A percentile compares a stretch with the other conserved stretches of the same genome.
Conservation (phyloP, 352 stramenopile genomes). For the Bremia lactucae region DNA sequence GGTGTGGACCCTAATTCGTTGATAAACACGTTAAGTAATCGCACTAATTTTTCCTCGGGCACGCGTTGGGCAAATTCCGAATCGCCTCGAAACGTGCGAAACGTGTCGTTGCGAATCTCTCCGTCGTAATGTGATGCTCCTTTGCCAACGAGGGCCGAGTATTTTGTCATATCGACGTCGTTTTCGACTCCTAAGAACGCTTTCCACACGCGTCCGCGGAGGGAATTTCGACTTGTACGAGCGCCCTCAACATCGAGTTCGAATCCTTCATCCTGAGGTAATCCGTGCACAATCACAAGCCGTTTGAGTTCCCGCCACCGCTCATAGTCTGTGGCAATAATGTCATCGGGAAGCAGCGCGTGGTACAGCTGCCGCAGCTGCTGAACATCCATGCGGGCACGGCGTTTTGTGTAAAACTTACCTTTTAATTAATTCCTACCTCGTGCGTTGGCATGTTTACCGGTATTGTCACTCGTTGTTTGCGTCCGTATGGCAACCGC, state of each 20-base stretch:
- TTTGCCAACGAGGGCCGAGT: conserved; percentile 52
- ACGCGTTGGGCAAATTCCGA: conserved; percentile 82
- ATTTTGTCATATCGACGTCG: conserved; percentile 47
- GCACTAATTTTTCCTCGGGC: conserved; percentile 84
- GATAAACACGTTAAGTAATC: conserved; percentile 88
- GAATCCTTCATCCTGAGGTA: conserved; percentile 38
- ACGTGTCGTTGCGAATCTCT: conserved; percentile 89
- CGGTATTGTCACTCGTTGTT: neutral
- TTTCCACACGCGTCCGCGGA: conserved; percentile 86
- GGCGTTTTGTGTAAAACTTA: conserved; percentile 4
- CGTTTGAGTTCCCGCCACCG: conserved; percentile 76
- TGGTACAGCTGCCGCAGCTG: conserved; percentile 17
- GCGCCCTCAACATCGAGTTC: conserved; percentile 1
- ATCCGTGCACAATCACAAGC: conserved; percentile 68
- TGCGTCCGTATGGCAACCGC: neutral
- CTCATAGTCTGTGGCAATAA: conserved; percentile 57
- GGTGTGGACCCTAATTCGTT: conserved; percentile 55
- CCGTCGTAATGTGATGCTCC: conserved; percentile 74
- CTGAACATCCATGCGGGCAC: no score
- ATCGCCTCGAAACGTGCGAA: conserved; percentile 85
- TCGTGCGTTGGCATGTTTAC: neutral
- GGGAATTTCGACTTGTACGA: conserved; percentile 29
- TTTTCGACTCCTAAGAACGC: conserved; percentile 69
- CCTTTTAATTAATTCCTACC: conserved; percentile 3
- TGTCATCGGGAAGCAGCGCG: conserved; percentile 11